These are phyloP conservation scores for Myxozyma geophila DNA, from an alignment of 805 yeast species.

Conservation along the genomic window DNA sequence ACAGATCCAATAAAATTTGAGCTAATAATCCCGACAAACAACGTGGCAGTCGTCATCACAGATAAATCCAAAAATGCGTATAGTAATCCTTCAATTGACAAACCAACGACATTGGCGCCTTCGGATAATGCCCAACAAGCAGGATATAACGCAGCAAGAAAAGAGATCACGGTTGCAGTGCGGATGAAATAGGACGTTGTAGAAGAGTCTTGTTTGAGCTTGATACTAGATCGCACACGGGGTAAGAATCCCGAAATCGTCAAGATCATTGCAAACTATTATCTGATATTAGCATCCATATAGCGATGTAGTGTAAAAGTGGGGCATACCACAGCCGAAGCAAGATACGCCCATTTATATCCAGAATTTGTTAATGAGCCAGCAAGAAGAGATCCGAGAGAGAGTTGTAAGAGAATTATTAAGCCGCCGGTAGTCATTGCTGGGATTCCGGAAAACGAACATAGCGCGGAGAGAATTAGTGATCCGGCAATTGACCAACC, in stretches of 20 bases:
- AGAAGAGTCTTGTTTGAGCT: not conserved
- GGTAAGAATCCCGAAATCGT: not conserved
- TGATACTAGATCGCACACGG: not conserved
- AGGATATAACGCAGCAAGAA: not conserved
- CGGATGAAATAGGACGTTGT: not conserved
- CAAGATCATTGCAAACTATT: not conserved
- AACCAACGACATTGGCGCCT: not conserved
- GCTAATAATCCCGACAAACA: not conserved
- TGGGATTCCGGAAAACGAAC: not conserved
- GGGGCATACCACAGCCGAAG: not conserved
- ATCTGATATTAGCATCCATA: not conserved
- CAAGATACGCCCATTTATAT: slow-evolving; percentile 8
- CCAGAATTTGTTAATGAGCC: slow-evolving; percentile 2
- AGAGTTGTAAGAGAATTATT: not conserved
- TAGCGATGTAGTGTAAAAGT: not conserved
- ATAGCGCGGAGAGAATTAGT: not conserved
- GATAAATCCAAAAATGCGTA: slow-evolving; percentile 1
- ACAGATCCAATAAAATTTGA: too few relatives aligned
- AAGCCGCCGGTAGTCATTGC: not conserved
- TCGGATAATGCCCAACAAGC: not conserved
- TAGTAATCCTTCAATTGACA: not conserved
- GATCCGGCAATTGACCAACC: slow-evolving; percentile 4
- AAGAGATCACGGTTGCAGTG: not conserved
- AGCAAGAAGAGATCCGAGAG: slow-evolving; percentile 8
- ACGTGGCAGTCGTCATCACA: not conserved